These are phyloP conservation scores for Drosera spatulata DNA, from an alignment of 179 eudicot genomes.

Conservation along the genomic window DNA sequence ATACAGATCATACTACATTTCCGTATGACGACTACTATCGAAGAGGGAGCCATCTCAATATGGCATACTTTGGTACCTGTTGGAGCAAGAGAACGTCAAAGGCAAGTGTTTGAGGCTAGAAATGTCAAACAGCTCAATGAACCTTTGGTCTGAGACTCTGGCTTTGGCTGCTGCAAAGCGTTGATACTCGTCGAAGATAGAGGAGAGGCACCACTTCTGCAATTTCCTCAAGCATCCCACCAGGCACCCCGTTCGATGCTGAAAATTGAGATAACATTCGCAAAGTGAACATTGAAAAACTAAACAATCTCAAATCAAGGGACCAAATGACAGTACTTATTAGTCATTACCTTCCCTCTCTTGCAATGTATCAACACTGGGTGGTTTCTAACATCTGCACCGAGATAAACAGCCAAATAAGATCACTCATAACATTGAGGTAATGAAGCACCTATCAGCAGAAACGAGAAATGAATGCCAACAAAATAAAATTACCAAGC, in stretches of 20 bases:
- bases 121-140: slow-evolving; percentile 28
- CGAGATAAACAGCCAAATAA: background rate
- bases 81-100: slow-evolving; percentile 29
- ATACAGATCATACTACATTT: too few species aligned
- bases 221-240: slow-evolving; percentile 4
- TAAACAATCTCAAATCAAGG: too few species aligned
- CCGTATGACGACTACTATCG: too few species aligned
- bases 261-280: background rate
- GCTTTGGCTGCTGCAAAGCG: slow-evolving; percentile 40
- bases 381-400: slow-evolving; percentile 30
- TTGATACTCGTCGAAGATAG: slow-evolving; percentile 33
- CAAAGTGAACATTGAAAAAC: too few species aligned
- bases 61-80: slow-evolving; percentile 17
- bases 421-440: background rate
- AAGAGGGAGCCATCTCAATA: too few species aligned
- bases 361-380: slow-evolving; percentile 39
- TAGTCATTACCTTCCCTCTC: slow-evolving; percentile 28
- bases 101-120: slow-evolving; percentile 34
- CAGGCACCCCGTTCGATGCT: slow-evolving; percentile 39
- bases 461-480: background rate
- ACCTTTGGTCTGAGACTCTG: slow-evolving; percentile 31
- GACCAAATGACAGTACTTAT: too few species aligned
- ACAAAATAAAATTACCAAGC: slow-evolving; percentile 14
- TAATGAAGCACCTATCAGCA: background rate
- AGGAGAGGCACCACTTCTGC: slow-evolving; percentile 35